Base-by-base conservation (phyloP, 2,329 filamentous ascomycete genomes). In the Paecilomyces dactylethromorphus region DNA sequence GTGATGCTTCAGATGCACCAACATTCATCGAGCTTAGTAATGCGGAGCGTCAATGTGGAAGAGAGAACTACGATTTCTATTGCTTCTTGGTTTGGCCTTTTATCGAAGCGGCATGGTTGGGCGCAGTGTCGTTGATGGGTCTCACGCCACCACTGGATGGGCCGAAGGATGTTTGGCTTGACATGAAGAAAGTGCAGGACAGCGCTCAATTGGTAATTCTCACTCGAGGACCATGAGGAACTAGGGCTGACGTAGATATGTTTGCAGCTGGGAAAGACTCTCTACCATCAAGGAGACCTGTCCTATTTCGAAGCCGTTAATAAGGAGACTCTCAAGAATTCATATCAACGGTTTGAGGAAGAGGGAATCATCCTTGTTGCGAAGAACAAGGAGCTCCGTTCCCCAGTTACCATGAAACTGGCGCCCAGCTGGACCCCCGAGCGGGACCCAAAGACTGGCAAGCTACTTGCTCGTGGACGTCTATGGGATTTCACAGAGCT, bases 31-130 rank as follows among this genome's bases (percentile, higher is more conserved):
- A 91, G 3, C 80, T 99, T 7, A 88, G 89, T 18, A 84, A 89
- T 5, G 77, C 83, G 2, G 94, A 99, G 73, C 83, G 92, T 18
- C 81, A 83, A 31, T 86, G 84, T 6, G 94, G 94, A 1, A 82
- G 93, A 39, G 94, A 99, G 74, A 97, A 97, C 68, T 99, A 90
- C 68, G 94, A 99, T 71, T 99, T 99, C 75, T 97, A 97, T 77
- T 97, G 93, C 77, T 99, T 97, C 81, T 78, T 99, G 21, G 91
- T 99, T 63, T 99, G 94, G 94, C 94, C 94, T 0, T 99, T 99
- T 66, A 92, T 97, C 64, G 94, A 99, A 74, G 89, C 92, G 0
- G 88, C 85, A 56, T 99, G 94, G 94, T 83, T 99, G 1, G 92
- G 91, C 11, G 89, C 92, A 0, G 88, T 97, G 0, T 91, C 90